Conservation (phyloP, 805 yeast genomes). For the Pachysolen tannophilus region DNA sequence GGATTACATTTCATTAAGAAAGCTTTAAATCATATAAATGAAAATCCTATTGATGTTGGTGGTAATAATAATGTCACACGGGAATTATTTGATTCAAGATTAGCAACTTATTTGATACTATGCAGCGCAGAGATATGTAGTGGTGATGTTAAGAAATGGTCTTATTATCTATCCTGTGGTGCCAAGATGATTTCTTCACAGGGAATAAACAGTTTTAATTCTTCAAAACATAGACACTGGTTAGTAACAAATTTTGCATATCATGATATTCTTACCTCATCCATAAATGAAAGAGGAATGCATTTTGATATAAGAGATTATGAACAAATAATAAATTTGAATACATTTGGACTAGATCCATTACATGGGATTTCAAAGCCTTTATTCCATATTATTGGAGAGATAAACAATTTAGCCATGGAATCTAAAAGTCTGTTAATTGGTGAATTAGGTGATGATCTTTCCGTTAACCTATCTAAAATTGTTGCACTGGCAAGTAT, state of each 20-base stretch:
- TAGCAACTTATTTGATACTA: constrained; percentile 61
- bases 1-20: constrained; percentile 39
- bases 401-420: constrained; percentile 53
- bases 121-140: constrained; percentile 78
- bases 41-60: constrained; percentile 17
- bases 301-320: constrained; percentile 59
- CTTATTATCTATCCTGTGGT: constrained; percentile 55
- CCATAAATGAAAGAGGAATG: constrained; percentile 51
- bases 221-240: constrained; percentile 59
- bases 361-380: constrained; percentile 67
- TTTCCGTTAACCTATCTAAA: constrained; percentile 15
- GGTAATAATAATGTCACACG: constrained; percentile 19
- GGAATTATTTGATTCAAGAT: constrained; percentile 27
- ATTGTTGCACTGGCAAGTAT: constrained; percentile 27
- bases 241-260: constrained; percentile 71
- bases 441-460: constrained; percentile 8
- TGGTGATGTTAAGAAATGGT: constrained; percentile 78
- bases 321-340: constrained; percentile 36
- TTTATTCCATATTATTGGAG: constrained; percentile 59
- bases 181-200: constrained; percentile 49
- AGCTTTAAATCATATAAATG: constrained; percentile 36
- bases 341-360: constrained; percentile 51
- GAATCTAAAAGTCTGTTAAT: constrained; percentile 34
- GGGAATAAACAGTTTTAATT: constrained; percentile 45
- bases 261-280: constrained; percentile 66